Evolutionary conservation across 306 rosid genomes (phyloP).

Genomic region (Spatholobus suberectus): DNA sequence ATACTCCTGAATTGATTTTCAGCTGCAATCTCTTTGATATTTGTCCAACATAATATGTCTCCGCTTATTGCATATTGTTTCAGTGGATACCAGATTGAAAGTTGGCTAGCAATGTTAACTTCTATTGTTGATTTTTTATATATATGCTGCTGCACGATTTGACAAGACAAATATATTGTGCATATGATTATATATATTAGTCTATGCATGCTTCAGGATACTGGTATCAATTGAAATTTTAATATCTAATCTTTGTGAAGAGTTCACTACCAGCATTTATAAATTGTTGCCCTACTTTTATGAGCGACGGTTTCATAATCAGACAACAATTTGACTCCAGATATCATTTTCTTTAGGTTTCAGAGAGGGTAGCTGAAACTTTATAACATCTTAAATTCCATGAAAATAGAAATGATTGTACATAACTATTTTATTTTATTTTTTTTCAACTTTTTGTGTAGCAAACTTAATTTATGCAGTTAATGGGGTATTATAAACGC

Average conservation of each 20-base stretch:
- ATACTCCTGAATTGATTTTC: neutral
- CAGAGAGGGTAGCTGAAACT: too few relatives aligned
- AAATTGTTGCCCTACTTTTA: neutral
- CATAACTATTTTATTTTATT: neutral
- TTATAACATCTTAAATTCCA: neutral
- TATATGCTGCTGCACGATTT: neutral
- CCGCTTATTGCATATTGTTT: neutral
- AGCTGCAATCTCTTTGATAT: neutral
- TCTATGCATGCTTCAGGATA: neutral
- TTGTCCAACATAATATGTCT: neutral
- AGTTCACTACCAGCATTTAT: neutral
- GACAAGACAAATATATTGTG: neutral
- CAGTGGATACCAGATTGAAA: neutral
- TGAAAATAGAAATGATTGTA: neutral
- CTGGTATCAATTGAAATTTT: neutral
- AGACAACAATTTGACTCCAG: too few relatives aligned
- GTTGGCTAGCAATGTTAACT: neutral
- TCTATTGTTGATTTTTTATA: neutral
- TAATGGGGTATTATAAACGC: neutral
- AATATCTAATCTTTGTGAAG: neutral
- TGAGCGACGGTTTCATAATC: neutral
- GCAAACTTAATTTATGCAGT: neutral
- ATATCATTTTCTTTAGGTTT: too few relatives aligned
- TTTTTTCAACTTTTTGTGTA: constrained; percentile 1
- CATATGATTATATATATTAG: neutral